These are phyloP conservation scores for Neurospora cerealis DNA, from an alignment of 495 filamentous ascomycete species.

Conservation along the genomic window DNA sequence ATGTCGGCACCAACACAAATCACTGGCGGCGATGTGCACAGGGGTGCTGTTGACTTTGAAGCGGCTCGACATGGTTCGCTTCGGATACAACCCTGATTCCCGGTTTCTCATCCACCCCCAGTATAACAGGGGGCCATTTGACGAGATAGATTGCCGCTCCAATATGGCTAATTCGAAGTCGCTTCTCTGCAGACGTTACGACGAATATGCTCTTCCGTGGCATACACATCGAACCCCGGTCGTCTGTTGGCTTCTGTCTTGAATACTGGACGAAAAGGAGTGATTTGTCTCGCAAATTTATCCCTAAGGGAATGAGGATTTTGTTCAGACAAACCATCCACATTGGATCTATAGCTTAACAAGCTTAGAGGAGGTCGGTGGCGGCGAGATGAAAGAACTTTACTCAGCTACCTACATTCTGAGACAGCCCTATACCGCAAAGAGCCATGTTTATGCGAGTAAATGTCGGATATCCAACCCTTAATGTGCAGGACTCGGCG, in stretches of 20 bases:
- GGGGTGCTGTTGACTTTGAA: constrained; percentile 11
- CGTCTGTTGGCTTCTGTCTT: neutral
- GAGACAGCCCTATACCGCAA: neutral
- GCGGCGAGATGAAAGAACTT: neutral
- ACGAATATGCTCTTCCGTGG: neutral
- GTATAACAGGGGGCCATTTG: neutral
- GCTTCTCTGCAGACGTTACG: neutral
- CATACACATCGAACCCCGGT: neutral
- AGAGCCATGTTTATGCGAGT: neutral
- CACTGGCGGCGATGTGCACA: constrained; percentile 2
- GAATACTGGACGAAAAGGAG: neutral
- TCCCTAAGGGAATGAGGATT: neutral
- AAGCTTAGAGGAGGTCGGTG: neutral
- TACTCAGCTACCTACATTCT: neutral
- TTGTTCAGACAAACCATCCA: neutral
- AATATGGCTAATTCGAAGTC: constrained; percentile 11
- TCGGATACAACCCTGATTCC: constrained; percentile 27
- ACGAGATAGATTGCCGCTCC: constrained; percentile 14
- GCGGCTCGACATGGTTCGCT: constrained; percentile 20
- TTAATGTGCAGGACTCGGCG: neutral
- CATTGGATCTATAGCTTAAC: neutral
- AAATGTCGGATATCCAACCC: neutral
- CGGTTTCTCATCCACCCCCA: constrained; percentile 21
- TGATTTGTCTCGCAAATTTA: neutral
- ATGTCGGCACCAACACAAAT: neutral